phyloP scores from a whole-genome alignment of 441 rosid species.

The Iberis amara region DNA sequence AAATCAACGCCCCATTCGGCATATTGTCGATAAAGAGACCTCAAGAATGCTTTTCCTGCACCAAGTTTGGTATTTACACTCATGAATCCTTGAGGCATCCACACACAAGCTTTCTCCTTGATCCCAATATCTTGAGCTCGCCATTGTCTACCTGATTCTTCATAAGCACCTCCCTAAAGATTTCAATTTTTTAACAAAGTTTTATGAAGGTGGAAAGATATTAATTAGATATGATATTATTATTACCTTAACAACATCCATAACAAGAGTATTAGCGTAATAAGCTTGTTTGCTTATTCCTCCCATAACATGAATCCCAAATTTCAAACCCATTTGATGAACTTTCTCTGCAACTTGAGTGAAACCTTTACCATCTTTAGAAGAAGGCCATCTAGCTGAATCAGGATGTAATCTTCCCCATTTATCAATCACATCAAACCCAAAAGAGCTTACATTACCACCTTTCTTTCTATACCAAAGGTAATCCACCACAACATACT shows the following conservation, averaged over 20 bases:
- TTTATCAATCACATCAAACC: slow-evolving; percentile 85
- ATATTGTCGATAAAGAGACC: slow-evolving; percentile 72
- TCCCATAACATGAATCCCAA: slow-evolving; percentile 94
- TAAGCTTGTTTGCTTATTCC: slow-evolving; percentile 90
- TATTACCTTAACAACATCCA: slow-evolving; percentile 51
- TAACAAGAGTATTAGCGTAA: slow-evolving; percentile 63
- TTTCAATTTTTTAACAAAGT: not conserved
- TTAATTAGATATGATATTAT: not conserved
- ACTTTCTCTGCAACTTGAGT: slow-evolving; percentile 69
- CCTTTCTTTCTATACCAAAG: slow-evolving; percentile 91
- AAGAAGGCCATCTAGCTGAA: slow-evolving; percentile 80
- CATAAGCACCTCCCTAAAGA: slow-evolving; percentile 54
- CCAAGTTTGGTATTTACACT: slow-evolving; percentile 59
- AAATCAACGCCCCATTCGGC: slow-evolving; percentile 95
- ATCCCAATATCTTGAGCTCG: slow-evolving; percentile 71
- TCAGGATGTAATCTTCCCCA: slow-evolving; percentile 94
- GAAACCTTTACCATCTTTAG: slow-evolving; percentile 69
- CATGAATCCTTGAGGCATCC: slow-evolving; percentile 93
- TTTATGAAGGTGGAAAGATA: not conserved
- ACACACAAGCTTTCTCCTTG: slow-evolving; percentile 74
- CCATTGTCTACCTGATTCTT: slow-evolving; percentile 60
- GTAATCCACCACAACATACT: slow-evolving; percentile 95
- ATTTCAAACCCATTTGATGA: slow-evolving; percentile 78
- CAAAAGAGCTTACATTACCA: slow-evolving; percentile 60
- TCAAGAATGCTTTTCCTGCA: slow-evolving; percentile 86